Evolutionary conservation across 139 green algal genomes (phyloP).

Genomic region (Chara braunii): DNA sequence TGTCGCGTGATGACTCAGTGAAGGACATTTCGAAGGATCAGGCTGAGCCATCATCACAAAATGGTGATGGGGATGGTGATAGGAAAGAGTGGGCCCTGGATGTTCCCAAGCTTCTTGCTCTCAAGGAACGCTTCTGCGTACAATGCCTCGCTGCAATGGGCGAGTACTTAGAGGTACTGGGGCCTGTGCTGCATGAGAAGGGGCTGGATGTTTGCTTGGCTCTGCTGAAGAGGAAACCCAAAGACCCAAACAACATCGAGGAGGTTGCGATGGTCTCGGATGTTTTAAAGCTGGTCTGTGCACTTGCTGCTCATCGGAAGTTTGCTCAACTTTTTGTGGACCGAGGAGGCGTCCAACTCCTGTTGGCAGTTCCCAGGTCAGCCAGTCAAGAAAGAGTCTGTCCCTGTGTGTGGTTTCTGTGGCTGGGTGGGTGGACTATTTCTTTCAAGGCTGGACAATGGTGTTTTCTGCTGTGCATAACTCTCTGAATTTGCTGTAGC

Average conservation of each 20-base stretch:
- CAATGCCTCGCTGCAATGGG: slow-evolving; percentile 36
- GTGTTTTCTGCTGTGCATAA: too few species aligned
- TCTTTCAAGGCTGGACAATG: too few species aligned
- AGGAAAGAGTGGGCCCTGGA: too few species aligned
- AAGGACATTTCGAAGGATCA: too few species aligned
- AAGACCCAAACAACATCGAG: not conserved
- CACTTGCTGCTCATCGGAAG: slow-evolving; percentile 57
- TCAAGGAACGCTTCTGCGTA: slow-evolving; percentile 30
- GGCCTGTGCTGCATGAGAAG: slow-evolving; percentile 40
- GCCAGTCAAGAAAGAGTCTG: too few species aligned
- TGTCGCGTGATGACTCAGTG: too few species aligned
- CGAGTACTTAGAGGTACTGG: slow-evolving; percentile 45
- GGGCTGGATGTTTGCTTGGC: slow-evolving; percentile 33
- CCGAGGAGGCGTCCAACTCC: slow-evolving; percentile 49
- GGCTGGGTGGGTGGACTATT: too few species aligned
- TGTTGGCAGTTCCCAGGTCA: slow-evolving; percentile 53
- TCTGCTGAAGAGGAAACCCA: not conserved
- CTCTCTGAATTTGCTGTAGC: too few species aligned
- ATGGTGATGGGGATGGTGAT: too few species aligned
- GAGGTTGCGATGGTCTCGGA: slow-evolving; percentile 40
- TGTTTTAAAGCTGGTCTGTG: slow-evolving; percentile 47
- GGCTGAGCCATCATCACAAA: too few species aligned
- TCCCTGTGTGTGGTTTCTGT: slow-evolving; percentile 32
- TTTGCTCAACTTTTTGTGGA: slow-evolving; percentile 59
- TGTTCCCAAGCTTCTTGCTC: too few species aligned